Evolutionary conservation across 2,329 filamentous ascomycete species (phyloP).

Genomic region (Ophiostoma populinum): DNA sequence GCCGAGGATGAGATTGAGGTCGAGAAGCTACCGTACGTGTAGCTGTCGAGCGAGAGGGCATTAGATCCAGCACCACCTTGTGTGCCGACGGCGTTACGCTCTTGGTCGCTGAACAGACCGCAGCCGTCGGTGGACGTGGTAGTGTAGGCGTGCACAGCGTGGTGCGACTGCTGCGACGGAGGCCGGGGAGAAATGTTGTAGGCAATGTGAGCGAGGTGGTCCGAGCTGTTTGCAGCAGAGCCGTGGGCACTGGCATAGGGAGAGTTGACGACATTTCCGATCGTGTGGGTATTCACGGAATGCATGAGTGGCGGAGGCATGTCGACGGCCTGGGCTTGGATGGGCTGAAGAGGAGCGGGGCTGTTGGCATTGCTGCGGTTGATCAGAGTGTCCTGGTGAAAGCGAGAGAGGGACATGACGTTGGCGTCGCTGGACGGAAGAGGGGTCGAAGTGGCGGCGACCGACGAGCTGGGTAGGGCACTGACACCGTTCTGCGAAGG

Average conservation of each 20-base stretch:
- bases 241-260: not conserved
- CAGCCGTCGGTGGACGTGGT: not conserved
- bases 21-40: conserved; percentile 7
- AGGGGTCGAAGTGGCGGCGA: no score
- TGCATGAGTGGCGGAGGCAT: no score
- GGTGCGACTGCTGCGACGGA: no score
- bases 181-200: no score
- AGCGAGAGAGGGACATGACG: not conserved
- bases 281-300: no score
- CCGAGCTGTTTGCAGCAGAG: not conserved
- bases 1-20: not conserved
- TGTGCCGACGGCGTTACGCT: conserved; percentile 1
- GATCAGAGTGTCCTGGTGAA: not conserved
- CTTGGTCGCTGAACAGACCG: conserved; percentile 6
- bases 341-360: not conserved
- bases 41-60: conserved; percentile 5
- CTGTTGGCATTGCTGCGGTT: conserved; percentile 2
- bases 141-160: no score
- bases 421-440: no score
- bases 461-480: no score
- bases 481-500: not conserved
- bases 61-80: conserved; percentile 3
- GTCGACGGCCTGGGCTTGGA: not conserved
- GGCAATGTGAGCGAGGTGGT: not conserved
- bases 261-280: no score